Base-by-base conservation (phyloP, 805 yeast genomes). In the Nakazawaea holstii region DNA sequence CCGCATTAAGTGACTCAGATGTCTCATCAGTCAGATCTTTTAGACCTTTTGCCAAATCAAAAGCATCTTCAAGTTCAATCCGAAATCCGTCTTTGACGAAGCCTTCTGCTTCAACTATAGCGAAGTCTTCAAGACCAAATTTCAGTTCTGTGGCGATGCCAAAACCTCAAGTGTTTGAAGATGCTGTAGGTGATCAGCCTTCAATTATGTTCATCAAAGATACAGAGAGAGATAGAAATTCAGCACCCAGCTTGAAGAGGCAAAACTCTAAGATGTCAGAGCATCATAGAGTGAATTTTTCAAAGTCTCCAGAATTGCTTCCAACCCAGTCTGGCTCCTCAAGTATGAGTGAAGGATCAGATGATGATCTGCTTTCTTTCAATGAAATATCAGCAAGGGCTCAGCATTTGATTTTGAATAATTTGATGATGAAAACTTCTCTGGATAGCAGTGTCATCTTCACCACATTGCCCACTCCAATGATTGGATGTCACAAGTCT, bases 341-440 rank as follows among this genome's bases (percentile, higher is more conserved):
- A 3, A 32, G 14, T 3, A 29, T 31, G 13, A 39, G 31, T 41
- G 49, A 32, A 11, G 20, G 17, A 9, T 27, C 32, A 11, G 44
- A 35, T 7, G 14, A 14, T 13, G 45, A 45, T 11, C 44, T 27
- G 3, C 55, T 62, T 35, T 76, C 86, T 1, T 91, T 91, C 65
- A 86, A 89, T 60, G 94, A 87, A 52, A 65, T 92, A n/a, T 96
- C 97, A 0, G 94, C 96, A 8, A 79, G 80, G 54, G 94, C 95
- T 0, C 99, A 92, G 62, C 96, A 91, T 60, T 62, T 92, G 44
- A 84, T 94, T 43, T 68, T 94, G 54, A 92, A 92, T 62, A 96
- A 89, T 54, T 69, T 92, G 51, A 91, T 92, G 96, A 67, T 67
- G 40, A 69, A 69, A 20, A 64, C 77, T 26, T 88, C 96, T 0